Evolutionary conservation across 148 eudicot species (phyloP).

Genomic region (Rhododendron henanense): DNA sequence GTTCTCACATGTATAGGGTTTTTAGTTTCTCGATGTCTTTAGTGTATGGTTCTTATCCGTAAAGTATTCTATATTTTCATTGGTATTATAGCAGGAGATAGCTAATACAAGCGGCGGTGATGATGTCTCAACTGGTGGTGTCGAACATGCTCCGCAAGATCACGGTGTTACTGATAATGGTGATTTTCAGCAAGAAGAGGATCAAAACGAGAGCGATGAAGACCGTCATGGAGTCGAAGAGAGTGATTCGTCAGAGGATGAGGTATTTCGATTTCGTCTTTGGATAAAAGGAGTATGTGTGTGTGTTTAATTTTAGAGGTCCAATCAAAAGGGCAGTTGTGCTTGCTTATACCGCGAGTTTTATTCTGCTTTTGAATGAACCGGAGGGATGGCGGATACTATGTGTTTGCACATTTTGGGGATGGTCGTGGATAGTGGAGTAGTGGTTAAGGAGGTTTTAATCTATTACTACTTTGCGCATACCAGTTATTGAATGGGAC

Average conservation of each 20-base stretch:
- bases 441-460: not conserved
- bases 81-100: constrained; percentile 20
- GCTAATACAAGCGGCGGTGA: constrained; percentile 8
- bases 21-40: not conserved
- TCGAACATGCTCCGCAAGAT: constrained; percentile 4
- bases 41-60: not conserved
- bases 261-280: constrained; percentile 36
- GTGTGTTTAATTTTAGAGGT: not conserved
- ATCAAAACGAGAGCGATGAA: constrained; percentile 35
- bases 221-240: constrained; percentile 58
- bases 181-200: constrained; percentile 12
- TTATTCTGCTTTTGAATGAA: not conserved
- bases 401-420: not conserved
- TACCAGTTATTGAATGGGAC: not conserved
- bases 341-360: not conserved
- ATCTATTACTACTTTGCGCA: too few species aligned
- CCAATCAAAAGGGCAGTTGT: not conserved
- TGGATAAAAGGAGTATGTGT: not conserved
- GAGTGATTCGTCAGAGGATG: constrained; percentile 99
- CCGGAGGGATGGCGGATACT: not conserved
- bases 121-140: constrained; percentile 23
- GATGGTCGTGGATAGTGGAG: not conserved
- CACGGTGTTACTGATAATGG: constrained; percentile 23
- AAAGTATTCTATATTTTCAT: not conserved
- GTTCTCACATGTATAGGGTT: not conserved